Evolutionary conservation across 1,284 basidiomycete species (phyloP).

Genomic region (Sporisorium exsertum): DNA sequence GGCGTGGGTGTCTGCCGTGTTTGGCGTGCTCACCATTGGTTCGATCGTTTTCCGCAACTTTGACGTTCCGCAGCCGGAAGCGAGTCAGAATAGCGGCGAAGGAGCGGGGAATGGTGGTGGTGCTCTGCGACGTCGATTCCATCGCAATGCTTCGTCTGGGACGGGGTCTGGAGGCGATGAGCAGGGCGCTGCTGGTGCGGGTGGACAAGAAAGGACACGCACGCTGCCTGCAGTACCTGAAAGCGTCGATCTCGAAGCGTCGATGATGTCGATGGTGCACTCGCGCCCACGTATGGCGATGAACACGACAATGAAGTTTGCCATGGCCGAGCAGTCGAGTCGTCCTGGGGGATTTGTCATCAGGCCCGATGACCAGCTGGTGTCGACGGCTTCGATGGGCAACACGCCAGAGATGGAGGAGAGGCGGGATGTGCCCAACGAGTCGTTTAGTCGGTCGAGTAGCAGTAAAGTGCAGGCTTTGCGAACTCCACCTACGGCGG

Average conservation of each 20-base stretch:
- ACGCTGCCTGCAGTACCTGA: constrained; percentile 61
- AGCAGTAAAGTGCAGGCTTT: neutral
- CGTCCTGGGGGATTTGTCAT: constrained; percentile 32
- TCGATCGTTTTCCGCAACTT: constrained; percentile 54
- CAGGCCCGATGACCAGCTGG: constrained; percentile 27
- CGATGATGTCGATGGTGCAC: constrained; percentile 19
- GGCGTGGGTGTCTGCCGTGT: constrained; percentile 45
- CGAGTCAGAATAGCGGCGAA: constrained; percentile 27
- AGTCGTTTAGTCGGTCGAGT: neutral
- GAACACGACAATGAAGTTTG: constrained; percentile 33
- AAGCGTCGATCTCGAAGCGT: constrained; percentile 51
- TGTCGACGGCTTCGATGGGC: constrained; percentile 23
- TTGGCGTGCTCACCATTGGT: constrained; percentile 48
- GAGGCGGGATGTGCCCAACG: neutral
- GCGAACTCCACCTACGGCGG: constrained; percentile 1
- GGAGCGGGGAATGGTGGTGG: constrained; percentile 3
- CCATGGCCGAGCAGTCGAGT: constrained; percentile 22
- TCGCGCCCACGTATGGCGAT: constrained; percentile 17
- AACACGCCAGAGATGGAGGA: constrained; percentile 22
- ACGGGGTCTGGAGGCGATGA: constrained; percentile 11
- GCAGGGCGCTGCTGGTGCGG: neutral
- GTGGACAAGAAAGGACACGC: constrained; percentile 28
- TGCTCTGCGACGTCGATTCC: constrained; percentile 9
- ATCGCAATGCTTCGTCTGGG: constrained; percentile 14
- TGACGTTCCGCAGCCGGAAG: constrained; percentile 38